Percentiles rank a stretch among this genome's conserved stretches.
Evolutionary conservation across 768 basidiomycete species (phyloP).

Genomic region (Trametopsis cervina): DNA sequence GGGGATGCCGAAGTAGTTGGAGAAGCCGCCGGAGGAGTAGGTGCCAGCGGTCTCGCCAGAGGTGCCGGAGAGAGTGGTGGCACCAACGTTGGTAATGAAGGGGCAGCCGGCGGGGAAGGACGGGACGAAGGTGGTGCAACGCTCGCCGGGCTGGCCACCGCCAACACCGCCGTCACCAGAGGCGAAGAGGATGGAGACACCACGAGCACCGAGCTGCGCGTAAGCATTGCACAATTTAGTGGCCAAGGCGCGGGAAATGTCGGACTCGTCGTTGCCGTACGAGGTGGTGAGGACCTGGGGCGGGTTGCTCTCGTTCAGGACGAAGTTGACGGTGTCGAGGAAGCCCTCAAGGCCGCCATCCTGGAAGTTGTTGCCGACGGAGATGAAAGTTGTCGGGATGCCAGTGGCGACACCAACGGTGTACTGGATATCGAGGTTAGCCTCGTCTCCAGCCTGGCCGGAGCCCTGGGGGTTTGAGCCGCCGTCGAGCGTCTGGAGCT

Average conservation of each 20-base stretch:
- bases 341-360: slow-evolving; percentile 17
- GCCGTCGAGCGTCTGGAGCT: slow-evolving; percentile 19
- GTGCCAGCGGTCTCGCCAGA: slow-evolving; percentile 18
- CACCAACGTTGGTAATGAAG: slow-evolving; percentile 21
- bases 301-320: slow-evolving; percentile 16
- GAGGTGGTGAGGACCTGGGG: slow-evolving; percentile 24
- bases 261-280: slow-evolving; percentile 22
- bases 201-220: slow-evolving; percentile 24
- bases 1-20: slow-evolving; percentile 20
- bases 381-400: slow-evolving; percentile 23
- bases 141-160: slow-evolving; percentile 14
- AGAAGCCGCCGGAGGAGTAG: slow-evolving; percentile 21
- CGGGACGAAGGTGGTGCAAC: slow-evolving; percentile 22
- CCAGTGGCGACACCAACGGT: slow-evolving; percentile 23
- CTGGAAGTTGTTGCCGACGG: slow-evolving; percentile 13
- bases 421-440: slow-evolving; percentile 26
- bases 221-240: slow-evolving; percentile 23
- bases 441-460: slow-evolving; percentile 52
- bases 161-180: slow-evolving; percentile 27
- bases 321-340: slow-evolving; percentile 22
- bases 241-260: slow-evolving; percentile 12
- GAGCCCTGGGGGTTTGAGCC: slow-evolving; percentile 37
- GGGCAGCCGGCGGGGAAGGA: slow-evolving; percentile 27
- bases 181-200: slow-evolving; percentile 25
- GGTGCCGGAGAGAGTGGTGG: slow-evolving; percentile 11